Conservation (phyloP, 2,329 filamentous ascomycete genomes). For the Verticillium klebahnii region DNA sequence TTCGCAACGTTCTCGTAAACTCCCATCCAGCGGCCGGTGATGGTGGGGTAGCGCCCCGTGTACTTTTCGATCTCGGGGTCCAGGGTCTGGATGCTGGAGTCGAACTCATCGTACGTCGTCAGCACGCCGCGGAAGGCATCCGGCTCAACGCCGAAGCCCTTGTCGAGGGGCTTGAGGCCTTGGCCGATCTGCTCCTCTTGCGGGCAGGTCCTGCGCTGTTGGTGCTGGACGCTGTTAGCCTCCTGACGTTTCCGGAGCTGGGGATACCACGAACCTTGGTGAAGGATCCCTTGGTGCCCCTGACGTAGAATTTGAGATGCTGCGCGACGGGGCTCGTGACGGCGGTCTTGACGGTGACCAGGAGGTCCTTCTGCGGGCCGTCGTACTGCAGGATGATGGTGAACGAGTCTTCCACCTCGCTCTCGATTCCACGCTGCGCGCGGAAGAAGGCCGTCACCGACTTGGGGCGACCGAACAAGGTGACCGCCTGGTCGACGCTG, state of each 20-base stretch:
- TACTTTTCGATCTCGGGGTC: conserved; percentile 26
- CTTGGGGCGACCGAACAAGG: conserved; percentile 52
- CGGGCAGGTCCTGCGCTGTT: conserved; percentile 22
- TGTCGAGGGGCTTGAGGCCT: conserved; percentile 19
- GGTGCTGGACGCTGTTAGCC: conserved; percentile 7
- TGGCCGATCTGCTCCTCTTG: conserved; percentile 28
- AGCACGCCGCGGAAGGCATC: conserved; percentile 21
- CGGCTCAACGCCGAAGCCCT: conserved; percentile 28
- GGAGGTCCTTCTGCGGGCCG: conserved; percentile 33
- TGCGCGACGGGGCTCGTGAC: conserved; percentile 55
- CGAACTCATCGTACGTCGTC: conserved; percentile 31
- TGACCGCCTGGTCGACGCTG: conserved; percentile 56
- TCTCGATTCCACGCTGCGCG: conserved; percentile 42
- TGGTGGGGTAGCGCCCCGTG: conserved; percentile 29
- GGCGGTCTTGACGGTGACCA: conserved; percentile 56
- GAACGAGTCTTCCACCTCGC: conserved; percentile 38
- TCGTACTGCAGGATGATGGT: conserved; percentile 58
- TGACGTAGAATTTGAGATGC: conserved; percentile 58
- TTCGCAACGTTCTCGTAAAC: conserved; percentile 35
- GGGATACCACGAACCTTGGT: conserved; percentile 26
- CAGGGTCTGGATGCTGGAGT: conserved; percentile 22
- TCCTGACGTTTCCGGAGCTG: neutral
- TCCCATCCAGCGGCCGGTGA: conserved; percentile 31
- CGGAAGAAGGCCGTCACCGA: conserved; percentile 53
- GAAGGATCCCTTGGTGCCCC: conserved; percentile 52